These are phyloP conservation scores for Colletotrichum agaves DNA, from an alignment of 2,329 filamentous ascomycete genomes.

Conservation along the genomic window DNA sequence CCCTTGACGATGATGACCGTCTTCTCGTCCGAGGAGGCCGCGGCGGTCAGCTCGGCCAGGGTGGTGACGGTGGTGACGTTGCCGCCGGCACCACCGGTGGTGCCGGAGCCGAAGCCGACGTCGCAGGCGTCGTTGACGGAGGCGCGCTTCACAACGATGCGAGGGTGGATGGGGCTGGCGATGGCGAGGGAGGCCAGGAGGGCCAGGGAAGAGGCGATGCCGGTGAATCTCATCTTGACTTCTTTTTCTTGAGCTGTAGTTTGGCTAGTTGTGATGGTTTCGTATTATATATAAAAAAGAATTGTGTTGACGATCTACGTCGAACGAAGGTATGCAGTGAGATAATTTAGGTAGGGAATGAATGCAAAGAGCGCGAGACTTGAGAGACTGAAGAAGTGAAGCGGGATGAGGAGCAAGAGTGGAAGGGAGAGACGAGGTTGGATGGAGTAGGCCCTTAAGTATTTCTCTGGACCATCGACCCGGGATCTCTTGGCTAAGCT, in stretches of 20 bases:
- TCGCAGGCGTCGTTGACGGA: slow-evolving; percentile 49
- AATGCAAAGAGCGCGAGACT: slow-evolving; percentile 31
- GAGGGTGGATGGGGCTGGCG: slow-evolving; percentile 43
- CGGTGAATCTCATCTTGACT: slow-evolving; percentile 47
- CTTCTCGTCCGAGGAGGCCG: slow-evolving; percentile 55
- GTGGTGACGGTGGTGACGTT: slow-evolving; percentile 62
- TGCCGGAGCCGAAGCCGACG: slow-evolving; percentile 54
- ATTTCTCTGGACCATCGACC: background rate
- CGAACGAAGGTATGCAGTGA: slow-evolving; percentile 32
- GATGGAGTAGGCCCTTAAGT: slow-evolving; percentile 23
- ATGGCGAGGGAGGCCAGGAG: slow-evolving; percentile 44
- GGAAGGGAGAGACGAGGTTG: background rate
- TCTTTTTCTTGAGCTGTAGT: background rate
- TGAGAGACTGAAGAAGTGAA: slow-evolving; percentile 35
- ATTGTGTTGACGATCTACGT: slow-evolving; percentile 37
- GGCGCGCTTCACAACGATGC: slow-evolving; percentile 45
- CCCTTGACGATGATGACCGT: slow-evolving; percentile 56
- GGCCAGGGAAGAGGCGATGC: slow-evolving; percentile 42
- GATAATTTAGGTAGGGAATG: slow-evolving; percentile 26
- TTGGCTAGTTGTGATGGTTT: slow-evolving; percentile 15
- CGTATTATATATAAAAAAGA: slow-evolving; percentile 12
- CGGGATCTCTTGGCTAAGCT: slow-evolving; percentile 31
- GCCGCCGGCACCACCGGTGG: slow-evolving; percentile 62
- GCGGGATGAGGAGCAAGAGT: slow-evolving; percentile 25
- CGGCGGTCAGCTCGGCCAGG: slow-evolving; percentile 57